Base-by-base conservation (phyloP, 2,329 filamentous ascomycete species). In the Bipolaris zeicola region DNA sequence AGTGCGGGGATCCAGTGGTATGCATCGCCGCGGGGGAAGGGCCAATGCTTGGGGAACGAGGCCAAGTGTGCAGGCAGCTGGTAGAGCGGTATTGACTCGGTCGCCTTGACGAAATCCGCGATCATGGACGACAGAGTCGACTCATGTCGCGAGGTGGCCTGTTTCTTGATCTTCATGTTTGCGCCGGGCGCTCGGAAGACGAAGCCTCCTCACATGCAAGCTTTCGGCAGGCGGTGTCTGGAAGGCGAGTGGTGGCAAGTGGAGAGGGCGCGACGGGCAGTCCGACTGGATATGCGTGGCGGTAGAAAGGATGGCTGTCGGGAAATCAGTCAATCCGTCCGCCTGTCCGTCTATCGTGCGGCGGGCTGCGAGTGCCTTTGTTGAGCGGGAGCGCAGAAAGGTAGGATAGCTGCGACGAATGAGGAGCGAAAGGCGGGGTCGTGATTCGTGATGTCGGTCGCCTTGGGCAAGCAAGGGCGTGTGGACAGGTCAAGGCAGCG, bases 1-100 rank as follows among this genome's bases (percentile, higher is more conserved):
- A 99, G 80, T 22, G 96, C 84, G 26, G 91, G 89, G 65, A 99
- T 97, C 96, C 96, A 99, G 81, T 99, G 94, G 75, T 98, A 98
- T 28, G 98, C 82, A 75, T 99, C 95, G 58, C 95, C 96, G 75
- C 94, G 87, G 37, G 94, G 94, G 71, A 98, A 96, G 2, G 93
- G 92, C 95, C 95, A 99, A 83, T 89, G 83, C 63, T 88, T 88
- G 56, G 94, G 92, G 74, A 98, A 98, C 53, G 84, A 85, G 67
- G 84, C 83, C 63, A 99, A 89, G 65, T 89, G 86, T 67, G 85
- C 80, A 65, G 92, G 91, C 64, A 99, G 83, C 73, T 90, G 85
- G 69, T 89, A 87, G 69, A 97, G 80, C 45, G 92, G 85, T 63
- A 85, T 82, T 55, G 84, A 83, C 64, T 87, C 87, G 47, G 90